phyloP scores from a whole-genome alignment of 1,284 basidiomycete species.

The Schizophyllum amplum region DNA sequence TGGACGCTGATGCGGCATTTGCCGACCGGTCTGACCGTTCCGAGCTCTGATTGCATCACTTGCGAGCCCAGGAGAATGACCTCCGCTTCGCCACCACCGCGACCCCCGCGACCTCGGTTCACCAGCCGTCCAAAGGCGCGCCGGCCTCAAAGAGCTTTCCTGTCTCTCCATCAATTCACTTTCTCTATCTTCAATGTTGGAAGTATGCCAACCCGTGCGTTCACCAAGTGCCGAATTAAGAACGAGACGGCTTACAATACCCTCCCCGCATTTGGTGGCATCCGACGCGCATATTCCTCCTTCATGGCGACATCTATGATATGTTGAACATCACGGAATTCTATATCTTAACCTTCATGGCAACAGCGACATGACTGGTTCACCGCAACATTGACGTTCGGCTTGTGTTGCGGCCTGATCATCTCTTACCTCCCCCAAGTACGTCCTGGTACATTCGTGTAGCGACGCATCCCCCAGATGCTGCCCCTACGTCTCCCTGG shows the following conservation, averaged over 20 bases:
- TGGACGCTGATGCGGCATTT: too few species aligned
- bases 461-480: neutral
- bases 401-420: slow-evolving; percentile 75
- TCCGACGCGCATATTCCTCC: neutral
- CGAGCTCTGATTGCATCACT: neutral
- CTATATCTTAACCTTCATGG: too few species aligned
- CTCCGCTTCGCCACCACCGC: neutral
- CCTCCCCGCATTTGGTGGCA: neutral
- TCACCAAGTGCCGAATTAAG: neutral
- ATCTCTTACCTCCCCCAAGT: slow-evolving; percentile 89
- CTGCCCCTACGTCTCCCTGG: too few species aligned
- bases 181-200: neutral
- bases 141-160: too few species aligned
- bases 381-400: slow-evolving; percentile 63
- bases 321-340: too few species aligned
- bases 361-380: slow-evolving; percentile 67
- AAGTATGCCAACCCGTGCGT: neutral
- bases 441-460: slow-evolving; percentile 8
- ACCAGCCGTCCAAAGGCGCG: neutral
- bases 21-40: too few species aligned
- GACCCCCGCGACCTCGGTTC: neutral
- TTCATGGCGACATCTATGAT: too few species aligned
- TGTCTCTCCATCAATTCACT: too few species aligned
- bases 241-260: neutral
- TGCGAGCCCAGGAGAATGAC: neutral